Base-by-base conservation (phyloP, 768 basidiomycete species). In the Xerocomus brunneocitrinus region DNA sequence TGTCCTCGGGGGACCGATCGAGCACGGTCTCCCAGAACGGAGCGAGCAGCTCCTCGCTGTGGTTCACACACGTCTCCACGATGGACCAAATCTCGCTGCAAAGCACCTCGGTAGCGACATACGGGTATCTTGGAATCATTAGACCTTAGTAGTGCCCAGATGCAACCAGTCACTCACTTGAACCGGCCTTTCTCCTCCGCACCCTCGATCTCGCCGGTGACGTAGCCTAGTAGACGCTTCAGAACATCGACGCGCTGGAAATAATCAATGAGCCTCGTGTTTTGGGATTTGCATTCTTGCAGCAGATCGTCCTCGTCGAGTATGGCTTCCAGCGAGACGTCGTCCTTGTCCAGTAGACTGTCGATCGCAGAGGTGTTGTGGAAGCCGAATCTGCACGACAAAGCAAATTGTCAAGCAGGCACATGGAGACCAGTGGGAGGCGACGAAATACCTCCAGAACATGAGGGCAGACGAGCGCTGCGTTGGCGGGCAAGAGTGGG, bases 61-160 rank as follows among this genome's bases (percentile, higher is more conserved):
- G 76, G 61, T 78, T 79, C 62, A 95, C 75, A 62, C 92, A 90
- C 1, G 91, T 91, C 71, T 94, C 92, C 45, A 93, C 85, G 63
- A 98, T 91, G 22, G 88, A 89, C 87, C 93, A 97, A 71, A 95
- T 87, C 62, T 95, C 94, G 70, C 91, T 89, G 73, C 93, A 95
- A 32, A 98, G 80, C 24, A 98, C 92, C 69, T 98, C 95, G 27
- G 95, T 93, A 14, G 92, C 88, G 22, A 94, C 83, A 63, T 91
- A 88, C 2, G 95, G 92, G 70, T 92, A 98, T 71, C 95, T 97
- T 47, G 25, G 30, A 7, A 22, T 16, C 31, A 31, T 58, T 32
- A 63, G 50, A 47, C 39, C 40, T 47, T 35, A 27, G 52, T 9
- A 64, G 5, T 25, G 36, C 19, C n/a, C 31, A 10, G 52, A 43